These are phyloP conservation scores for Cryomyces antarcticus DNA, from an alignment of 495 filamentous ascomycete genomes.

Conservation along the genomic window DNA sequence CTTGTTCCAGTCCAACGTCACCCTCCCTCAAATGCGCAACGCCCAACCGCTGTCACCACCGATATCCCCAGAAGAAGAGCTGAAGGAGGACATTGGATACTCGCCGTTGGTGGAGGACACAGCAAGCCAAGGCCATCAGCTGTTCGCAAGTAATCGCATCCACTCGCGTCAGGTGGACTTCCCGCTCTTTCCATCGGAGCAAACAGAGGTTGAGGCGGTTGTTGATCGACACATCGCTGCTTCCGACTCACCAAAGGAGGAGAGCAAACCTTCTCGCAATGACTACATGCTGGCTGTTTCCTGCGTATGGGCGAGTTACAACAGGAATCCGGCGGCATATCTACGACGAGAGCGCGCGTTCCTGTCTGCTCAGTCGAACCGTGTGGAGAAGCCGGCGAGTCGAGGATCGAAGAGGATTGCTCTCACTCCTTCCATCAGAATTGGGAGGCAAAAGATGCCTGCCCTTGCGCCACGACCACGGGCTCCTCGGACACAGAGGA, in stretches of 20 bases:
- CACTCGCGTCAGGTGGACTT: background rate
- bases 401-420: conserved; percentile 8
- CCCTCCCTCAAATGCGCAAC: background rate
- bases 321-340: conserved; percentile 9
- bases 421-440: conserved; percentile 7
- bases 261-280: conserved; percentile 7
- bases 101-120: background rate
- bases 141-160: background rate
- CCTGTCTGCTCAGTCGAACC: conserved; percentile 5
- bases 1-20: background rate
- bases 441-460: conserved; percentile 7
- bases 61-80: background rate
- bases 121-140: background rate
- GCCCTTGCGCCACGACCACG: conserved; percentile 8
- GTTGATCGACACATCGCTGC: background rate
- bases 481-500: conserved; percentile 1
- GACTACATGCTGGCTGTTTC: conserved; percentile 11
- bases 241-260: background rate
- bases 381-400: conserved; percentile 1
- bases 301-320: conserved; percentile 7
- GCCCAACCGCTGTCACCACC: conserved; percentile 1
- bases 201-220: background rate
- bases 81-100: background rate
- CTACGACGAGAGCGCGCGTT: conserved; percentile 8
- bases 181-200: conserved; percentile 1